phyloP scores from a whole-genome alignment of 2,329 filamentous ascomycete genomes.

The Geosmithia putterillii region DNA sequence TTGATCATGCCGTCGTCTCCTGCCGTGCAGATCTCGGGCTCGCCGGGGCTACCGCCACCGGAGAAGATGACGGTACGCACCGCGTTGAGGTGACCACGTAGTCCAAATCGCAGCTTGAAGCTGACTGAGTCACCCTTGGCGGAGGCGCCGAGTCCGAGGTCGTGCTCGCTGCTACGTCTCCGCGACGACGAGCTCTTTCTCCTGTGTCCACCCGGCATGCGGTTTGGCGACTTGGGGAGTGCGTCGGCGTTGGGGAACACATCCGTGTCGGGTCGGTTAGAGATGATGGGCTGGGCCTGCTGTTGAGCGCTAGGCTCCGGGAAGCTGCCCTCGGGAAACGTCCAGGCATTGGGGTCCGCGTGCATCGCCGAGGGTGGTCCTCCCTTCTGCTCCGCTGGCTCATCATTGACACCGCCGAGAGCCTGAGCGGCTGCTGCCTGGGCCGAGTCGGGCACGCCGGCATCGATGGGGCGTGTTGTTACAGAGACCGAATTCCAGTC shows the following conservation, averaged over 20 bases:
- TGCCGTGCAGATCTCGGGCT: slow-evolving; percentile 93
- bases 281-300: slow-evolving; percentile 29
- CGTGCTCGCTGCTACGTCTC: slow-evolving; percentile 57
- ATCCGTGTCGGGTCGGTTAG: slow-evolving; percentile 71
- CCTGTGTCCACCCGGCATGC: slow-evolving; percentile 56
- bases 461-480: slow-evolving; percentile 20
- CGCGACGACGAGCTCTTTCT: slow-evolving; percentile 68
- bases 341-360: slow-evolving; percentile 68
- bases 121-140: slow-evolving; percentile 58
- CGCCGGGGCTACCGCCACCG: slow-evolving; percentile 84
- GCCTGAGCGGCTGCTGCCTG: slow-evolving; percentile 22
- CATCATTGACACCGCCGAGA: slow-evolving; percentile 22
- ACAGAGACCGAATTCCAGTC: slow-evolving; percentile 23
- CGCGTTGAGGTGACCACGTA: slow-evolving; percentile 86
- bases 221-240: slow-evolving; percentile 67
- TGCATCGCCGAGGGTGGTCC: slow-evolving; percentile 22
- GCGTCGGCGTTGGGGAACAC: slow-evolving; percentile 75
- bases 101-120: slow-evolving; percentile 87
- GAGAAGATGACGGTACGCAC: slow-evolving; percentile 94
- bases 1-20: slow-evolving; percentile 95
- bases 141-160: slow-evolving; percentile 35
- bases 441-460: slow-evolving; percentile 17
- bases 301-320: slow-evolving; percentile 39
- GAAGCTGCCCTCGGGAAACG: slow-evolving; percentile 73
- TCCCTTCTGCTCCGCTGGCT: slow-evolving; percentile 28